A percentile compares a stretch with the other conserved stretches of the same genome.
phyloP scores from a whole-genome alignment of 495 filamentous ascomycete species.

The Hypoxylon intermedium region DNA sequence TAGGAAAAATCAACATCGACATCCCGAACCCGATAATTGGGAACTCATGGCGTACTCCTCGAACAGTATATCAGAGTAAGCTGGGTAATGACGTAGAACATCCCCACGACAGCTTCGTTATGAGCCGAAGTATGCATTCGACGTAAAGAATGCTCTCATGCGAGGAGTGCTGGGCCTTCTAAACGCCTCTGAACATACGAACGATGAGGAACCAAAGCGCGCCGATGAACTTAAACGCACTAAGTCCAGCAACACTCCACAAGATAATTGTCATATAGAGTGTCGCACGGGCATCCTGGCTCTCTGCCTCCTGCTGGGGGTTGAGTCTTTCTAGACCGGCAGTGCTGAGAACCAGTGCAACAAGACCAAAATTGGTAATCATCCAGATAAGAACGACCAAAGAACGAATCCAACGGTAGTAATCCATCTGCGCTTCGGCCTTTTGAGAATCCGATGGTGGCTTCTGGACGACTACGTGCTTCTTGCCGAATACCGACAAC shows the following conservation, averaged over 20 bases:
- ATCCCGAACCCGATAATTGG: background rate
- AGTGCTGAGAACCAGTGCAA: constrained; percentile 83
- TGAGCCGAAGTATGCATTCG: constrained; percentile 3
- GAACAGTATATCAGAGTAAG: background rate
- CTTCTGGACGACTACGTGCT: constrained; percentile 72
- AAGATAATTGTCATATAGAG: constrained; percentile 92
- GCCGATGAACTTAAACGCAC: constrained; percentile 87
- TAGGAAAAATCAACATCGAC: background rate
- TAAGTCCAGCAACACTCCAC: constrained; percentile 89
- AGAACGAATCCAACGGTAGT: constrained; percentile 94
- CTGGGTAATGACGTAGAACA: constrained; percentile 7
- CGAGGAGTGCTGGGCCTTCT: constrained; percentile 30
- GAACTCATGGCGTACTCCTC: background rate
- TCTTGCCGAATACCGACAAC: constrained; percentile 70
- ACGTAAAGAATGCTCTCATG: background rate
- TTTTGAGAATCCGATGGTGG: constrained; percentile 62
- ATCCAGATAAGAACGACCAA: constrained; percentile 95
- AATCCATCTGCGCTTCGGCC: constrained; percentile 90
- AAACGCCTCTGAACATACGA: constrained; percentile 79
- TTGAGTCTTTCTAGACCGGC: constrained; percentile 77
- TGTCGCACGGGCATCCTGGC: constrained; percentile 58
- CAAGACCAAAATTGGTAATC: constrained; percentile 90
- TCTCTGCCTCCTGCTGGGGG: constrained; percentile 52
- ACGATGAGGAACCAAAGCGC: constrained; percentile 95
- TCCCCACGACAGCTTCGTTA: background rate